Percentiles rank a stretch among this genome's conserved stretches.
Conservation (phyloP, 2,329 filamentous ascomycete genomes). For the Bipolaris bicolor region DNA sequence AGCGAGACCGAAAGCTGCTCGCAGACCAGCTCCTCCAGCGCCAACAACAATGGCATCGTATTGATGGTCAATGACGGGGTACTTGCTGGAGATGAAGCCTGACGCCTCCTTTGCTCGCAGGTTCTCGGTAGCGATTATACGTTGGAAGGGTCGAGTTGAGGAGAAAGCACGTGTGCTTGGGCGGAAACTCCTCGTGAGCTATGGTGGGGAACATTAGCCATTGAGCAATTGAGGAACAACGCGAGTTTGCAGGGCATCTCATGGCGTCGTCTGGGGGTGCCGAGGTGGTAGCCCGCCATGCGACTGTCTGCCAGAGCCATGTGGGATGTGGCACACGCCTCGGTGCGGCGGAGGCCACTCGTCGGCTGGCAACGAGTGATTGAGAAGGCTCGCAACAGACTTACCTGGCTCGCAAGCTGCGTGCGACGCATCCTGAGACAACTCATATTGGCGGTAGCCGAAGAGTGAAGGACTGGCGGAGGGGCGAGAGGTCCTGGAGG, state of each 20-base stretch:
- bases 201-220: constrained; percentile 37
- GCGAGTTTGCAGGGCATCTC: background rate
- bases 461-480: constrained; percentile 34
- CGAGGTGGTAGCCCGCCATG: constrained; percentile 2
- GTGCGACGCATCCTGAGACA: constrained; percentile 49
- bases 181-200: constrained; percentile 70
- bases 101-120: constrained; percentile 93
- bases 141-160: constrained; percentile 79
- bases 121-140: constrained; percentile 83
- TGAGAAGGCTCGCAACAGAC: constrained; percentile 23
- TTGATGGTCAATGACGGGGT: constrained; percentile 97
- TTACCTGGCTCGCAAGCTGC: constrained; percentile 50
- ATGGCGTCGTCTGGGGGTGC: background rate
- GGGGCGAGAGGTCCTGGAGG: constrained; percentile 28
- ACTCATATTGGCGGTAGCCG: constrained; percentile 46
- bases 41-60: constrained; percentile 97
- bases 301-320: constrained; percentile 19
- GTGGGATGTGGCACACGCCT: constrained; percentile 35
- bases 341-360: constrained; percentile 33
- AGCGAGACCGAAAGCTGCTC: constrained; percentile 83
- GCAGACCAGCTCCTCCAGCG: constrained; percentile 79
- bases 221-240: constrained; percentile 18
- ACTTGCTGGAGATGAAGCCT: constrained; percentile 84
- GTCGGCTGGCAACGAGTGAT: constrained; percentile 15
- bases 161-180: constrained; percentile 81